These are phyloP conservation scores for Acacia acuminata DNA, from an alignment of 306 rosid species.

Conservation along the genomic window DNA sequence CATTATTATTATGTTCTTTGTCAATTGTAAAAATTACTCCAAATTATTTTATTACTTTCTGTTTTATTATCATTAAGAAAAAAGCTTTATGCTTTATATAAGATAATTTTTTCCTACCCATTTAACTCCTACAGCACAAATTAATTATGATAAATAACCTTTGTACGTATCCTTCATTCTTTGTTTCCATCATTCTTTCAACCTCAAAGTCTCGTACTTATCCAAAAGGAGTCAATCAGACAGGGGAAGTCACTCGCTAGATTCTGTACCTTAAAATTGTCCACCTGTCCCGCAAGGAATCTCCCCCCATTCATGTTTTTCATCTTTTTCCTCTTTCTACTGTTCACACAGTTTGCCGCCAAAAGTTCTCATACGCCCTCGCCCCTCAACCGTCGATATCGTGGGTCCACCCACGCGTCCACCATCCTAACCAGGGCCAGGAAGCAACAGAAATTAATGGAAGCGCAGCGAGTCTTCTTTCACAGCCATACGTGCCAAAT, in stretches of 20 bases:
- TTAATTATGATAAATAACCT: too few relatives aligned
- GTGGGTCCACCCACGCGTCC: slow-evolving; percentile 39
- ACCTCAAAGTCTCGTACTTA: slow-evolving; percentile 27
- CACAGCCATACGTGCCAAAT: slow-evolving; percentile 34
- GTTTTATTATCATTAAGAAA: too few relatives aligned
- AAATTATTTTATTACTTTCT: too few relatives aligned
- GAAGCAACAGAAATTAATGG: background rate
- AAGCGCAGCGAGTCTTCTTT: slow-evolving; percentile 30
- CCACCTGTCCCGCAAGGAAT: slow-evolving; percentile 8
- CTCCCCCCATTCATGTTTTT: background rate
- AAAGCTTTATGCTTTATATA: too few relatives aligned
- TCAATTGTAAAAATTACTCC: too few relatives aligned
- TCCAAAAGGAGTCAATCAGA: slow-evolving; percentile 35
- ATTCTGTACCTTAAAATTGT: slow-evolving; percentile 28
- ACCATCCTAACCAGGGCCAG: slow-evolving; percentile 49
- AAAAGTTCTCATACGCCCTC: slow-evolving; percentile 25
- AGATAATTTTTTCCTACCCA: too few relatives aligned
- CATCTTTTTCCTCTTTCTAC: slow-evolving; percentile 33
- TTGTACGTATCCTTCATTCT: too few relatives aligned
- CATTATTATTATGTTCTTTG: too few relatives aligned
- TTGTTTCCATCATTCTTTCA: background rate
- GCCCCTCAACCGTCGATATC: slow-evolving; percentile 42
- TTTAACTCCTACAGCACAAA: too few relatives aligned
- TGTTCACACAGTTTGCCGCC: slow-evolving; percentile 49
- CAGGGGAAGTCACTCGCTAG: background rate